Evolutionary conservation across 2,329 filamentous ascomycete genomes (phyloP).

Genomic region (Mariannaea sp.): DNA sequence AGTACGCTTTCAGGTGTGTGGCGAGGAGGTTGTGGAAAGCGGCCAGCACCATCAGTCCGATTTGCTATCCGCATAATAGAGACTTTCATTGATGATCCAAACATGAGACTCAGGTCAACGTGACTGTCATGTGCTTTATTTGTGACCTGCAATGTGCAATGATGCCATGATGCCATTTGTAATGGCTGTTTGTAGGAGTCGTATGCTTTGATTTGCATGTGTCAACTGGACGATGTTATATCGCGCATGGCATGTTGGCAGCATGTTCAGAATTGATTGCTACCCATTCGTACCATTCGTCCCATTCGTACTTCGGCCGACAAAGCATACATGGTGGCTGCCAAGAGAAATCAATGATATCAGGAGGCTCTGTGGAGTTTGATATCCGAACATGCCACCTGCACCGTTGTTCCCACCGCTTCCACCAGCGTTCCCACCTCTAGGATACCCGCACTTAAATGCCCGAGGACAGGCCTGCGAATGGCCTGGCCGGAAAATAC

Average conservation of each 20-base stretch:
- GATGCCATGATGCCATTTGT: not conserved
- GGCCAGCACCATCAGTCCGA: slow-evolving; percentile 12
- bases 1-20: slow-evolving; percentile 14
- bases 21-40: not conserved
- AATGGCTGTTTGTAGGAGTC: not conserved
- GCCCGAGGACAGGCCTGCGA: not conserved
- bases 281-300: not conserved
- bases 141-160: not conserved
- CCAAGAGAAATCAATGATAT: not conserved
- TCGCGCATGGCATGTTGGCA: not conserved
- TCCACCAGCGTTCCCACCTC: too few relatives aligned
- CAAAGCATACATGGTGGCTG: not conserved
- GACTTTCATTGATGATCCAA: slow-evolving; percentile 25
- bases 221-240: not conserved
- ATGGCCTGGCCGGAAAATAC: not conserved
- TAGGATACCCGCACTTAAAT: not conserved
- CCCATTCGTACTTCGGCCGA: not conserved
- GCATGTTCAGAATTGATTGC: not conserved
- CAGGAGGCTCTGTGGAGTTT: not conserved
- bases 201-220: not conserved
- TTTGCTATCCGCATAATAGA: slow-evolving; percentile 18
- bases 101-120: not conserved
- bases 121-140: not conserved
- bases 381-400: not conserved
- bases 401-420: not conserved